Evolutionary conservation across 129 eudicot species (phyloP), one percentile per base, ranked within the genome.

Genomic region (Arctium lappa): DNA sequence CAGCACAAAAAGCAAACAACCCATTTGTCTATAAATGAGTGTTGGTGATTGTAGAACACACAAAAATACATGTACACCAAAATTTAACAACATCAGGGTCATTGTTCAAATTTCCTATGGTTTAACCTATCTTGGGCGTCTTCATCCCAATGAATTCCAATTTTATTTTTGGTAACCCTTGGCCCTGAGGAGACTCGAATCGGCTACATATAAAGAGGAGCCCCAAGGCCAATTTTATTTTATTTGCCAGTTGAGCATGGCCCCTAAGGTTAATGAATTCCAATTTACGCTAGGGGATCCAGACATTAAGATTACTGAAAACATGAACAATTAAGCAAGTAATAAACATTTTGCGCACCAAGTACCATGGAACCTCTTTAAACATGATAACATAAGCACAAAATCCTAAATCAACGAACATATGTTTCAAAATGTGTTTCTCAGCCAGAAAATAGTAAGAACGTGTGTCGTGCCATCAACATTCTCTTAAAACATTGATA

Each of bases 351-450:
- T 37, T 79, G 85, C 89, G 80, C 73, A 95, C 99, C 94, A 93
- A 73, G 87, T 84, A 95, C 99, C 98, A 95, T 1, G 95, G 95
- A 37, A 93, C 99, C 87, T 95, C 99, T 85, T 95, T 90, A 72
- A 92, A 89, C 93, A 80, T 90, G 94, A 95, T 71, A 89, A 87
- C 98, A 93, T 90, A 72, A 95, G 60, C 6, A 98, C 97, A 18
- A 98, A 95, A 80, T 95, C 99, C 79, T 95, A 97, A 88, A 93
- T 91, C 99, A 98, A 95, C 0, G 99, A 95, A 86, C 99, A 88
- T 95, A 88, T 93, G 99, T 81, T 95, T 95, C 85, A 93, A 71
- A 82, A 93, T 93, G 84, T 95, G 98, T 81, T 93, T 94, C 81
- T 95, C 97, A 3, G 94, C 93, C 99, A 91, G 86, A 10, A 76